These are phyloP conservation scores for Trichoderma citrinoviride DNA, from an alignment of 2,329 filamentous ascomycete species.

Conservation along the genomic window DNA sequence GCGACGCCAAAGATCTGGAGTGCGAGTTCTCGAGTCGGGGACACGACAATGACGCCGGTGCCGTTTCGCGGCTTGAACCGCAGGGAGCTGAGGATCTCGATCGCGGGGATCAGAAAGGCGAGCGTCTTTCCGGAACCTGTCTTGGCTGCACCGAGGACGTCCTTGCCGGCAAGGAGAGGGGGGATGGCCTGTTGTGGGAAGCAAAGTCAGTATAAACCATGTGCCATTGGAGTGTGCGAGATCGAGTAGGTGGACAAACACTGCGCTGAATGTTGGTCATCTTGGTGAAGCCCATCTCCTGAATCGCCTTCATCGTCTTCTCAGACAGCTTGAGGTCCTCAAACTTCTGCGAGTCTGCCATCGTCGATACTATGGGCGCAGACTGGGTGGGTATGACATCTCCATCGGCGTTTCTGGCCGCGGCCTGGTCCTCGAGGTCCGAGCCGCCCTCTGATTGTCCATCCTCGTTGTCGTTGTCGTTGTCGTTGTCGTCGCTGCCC, in stretches of 20 bases:
- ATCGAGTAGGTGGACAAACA: slow-evolving; percentile 25
- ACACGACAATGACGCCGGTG: slow-evolving; percentile 85
- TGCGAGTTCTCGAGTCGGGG: slow-evolving; percentile 68
- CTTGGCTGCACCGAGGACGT: slow-evolving; percentile 93
- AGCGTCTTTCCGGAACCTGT: slow-evolving; percentile 95
- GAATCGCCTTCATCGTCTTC: slow-evolving; percentile 82
- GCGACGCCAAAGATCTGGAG: slow-evolving; percentile 90
- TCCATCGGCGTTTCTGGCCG: slow-evolving; percentile 28
- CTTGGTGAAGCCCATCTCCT: slow-evolving; percentile 87
- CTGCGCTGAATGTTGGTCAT: slow-evolving; percentile 95
- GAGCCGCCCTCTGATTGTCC: slow-evolving; percentile 32
- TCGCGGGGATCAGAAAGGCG: slow-evolving; percentile 87
- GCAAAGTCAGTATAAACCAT: background rate
- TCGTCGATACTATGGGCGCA: slow-evolving; percentile 52
- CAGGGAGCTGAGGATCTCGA: slow-evolving; percentile 88
- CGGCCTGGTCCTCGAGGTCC: slow-evolving; percentile 23
- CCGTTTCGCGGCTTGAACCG: slow-evolving; percentile 94
- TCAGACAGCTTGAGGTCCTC: slow-evolving; percentile 80
- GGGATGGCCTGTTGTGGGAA: slow-evolving; percentile 64
- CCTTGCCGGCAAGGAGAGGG: slow-evolving; percentile 80
- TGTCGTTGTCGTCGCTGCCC: slow-evolving; percentile 25
- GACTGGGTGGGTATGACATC: slow-evolving; percentile 39
- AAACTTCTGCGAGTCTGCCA: slow-evolving; percentile 67
- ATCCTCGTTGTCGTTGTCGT: slow-evolving; percentile 28
- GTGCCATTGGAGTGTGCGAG: background rate